phyloP scores from a whole-genome alignment of 331 rosid species.

The Pyracantha coccinea region DNA sequence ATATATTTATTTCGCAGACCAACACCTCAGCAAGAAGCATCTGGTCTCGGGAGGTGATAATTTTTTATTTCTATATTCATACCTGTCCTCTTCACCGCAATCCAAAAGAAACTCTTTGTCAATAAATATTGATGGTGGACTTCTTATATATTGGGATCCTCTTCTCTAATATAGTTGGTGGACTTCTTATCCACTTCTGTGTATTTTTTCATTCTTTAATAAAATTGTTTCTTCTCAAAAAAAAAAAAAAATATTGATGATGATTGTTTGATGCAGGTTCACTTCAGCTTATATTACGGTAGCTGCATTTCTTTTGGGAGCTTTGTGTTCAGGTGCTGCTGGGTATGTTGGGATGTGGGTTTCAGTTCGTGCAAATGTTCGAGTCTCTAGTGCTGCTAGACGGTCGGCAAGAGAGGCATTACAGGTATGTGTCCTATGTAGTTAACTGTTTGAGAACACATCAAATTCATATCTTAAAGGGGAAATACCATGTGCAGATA shows the following conservation, averaged over 20 bases:
- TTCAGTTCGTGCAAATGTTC: constrained; percentile 97
- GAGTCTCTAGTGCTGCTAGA: constrained; percentile 98
- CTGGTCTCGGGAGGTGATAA: constrained; percentile 86
- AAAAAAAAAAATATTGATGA: constrained; percentile 10
- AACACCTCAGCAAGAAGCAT: constrained; percentile 87
- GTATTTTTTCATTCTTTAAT: no score
- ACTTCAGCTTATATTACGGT: constrained; percentile 88
- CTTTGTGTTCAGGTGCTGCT: constrained; percentile 91
- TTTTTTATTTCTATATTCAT: constrained; percentile 5
- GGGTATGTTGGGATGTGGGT: constrained; percentile 99
- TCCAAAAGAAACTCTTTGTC: background rate
- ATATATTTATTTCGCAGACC: constrained; percentile 83
- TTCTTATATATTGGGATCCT: no score
- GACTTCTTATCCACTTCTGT: no score
- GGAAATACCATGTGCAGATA: constrained; percentile 49
- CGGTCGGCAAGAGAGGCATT: constrained; percentile 97
- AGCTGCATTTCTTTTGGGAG: constrained; percentile 92
- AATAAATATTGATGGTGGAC: constrained; percentile 12
- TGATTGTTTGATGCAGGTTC: constrained; percentile 58
- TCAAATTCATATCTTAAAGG: constrained; percentile 20
- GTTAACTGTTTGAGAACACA: constrained; percentile 16
- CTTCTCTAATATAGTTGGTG: no score
- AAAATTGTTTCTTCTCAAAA: no score
- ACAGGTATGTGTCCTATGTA: constrained; percentile 55
- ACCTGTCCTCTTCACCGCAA: background rate